Evolutionary conservation across 1,139 yeast genomes (phyloP).

Genomic region (Taphrina communis): DNA sequence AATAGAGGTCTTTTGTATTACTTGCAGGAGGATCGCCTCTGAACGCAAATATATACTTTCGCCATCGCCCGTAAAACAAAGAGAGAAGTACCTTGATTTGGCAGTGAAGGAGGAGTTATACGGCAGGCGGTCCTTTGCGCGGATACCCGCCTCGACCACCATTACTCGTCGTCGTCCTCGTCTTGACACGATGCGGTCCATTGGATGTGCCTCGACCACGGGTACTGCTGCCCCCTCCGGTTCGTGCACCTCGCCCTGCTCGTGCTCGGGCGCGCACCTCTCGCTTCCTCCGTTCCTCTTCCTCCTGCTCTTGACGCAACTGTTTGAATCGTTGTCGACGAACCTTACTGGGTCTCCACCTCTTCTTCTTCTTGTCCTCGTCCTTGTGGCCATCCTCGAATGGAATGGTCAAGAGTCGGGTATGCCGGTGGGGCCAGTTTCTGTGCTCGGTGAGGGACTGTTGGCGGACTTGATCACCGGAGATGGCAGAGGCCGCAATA

Average conservation of each 20-base stretch:
- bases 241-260: neutral
- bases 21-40: no score
- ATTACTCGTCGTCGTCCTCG: neutral
- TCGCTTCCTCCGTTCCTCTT: constrained; percentile 15
- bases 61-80: neutral
- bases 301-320: constrained; percentile 13
- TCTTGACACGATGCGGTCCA: no score
- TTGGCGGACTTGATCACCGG: constrained; percentile 17
- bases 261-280: constrained; percentile 13
- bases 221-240: constrained; percentile 3
- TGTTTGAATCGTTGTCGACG: constrained; percentile 25
- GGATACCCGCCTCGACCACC: constrained; percentile 17
- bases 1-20: neutral
- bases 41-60: neutral
- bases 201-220: neutral
- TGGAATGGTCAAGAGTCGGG: constrained; percentile 9
- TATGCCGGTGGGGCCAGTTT: constrained; percentile 3
- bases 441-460: neutral
- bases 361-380: neutral
- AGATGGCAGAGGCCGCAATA: constrained; percentile 3
- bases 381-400: neutral
- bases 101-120: no score
- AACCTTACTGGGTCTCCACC: constrained; percentile 34
- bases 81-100: no score
- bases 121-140: constrained; percentile 10